These are phyloP conservation scores for Rhinocladiella mackenziei DNA, from an alignment of 2,329 filamentous ascomycete species.

Conservation along the genomic window DNA sequence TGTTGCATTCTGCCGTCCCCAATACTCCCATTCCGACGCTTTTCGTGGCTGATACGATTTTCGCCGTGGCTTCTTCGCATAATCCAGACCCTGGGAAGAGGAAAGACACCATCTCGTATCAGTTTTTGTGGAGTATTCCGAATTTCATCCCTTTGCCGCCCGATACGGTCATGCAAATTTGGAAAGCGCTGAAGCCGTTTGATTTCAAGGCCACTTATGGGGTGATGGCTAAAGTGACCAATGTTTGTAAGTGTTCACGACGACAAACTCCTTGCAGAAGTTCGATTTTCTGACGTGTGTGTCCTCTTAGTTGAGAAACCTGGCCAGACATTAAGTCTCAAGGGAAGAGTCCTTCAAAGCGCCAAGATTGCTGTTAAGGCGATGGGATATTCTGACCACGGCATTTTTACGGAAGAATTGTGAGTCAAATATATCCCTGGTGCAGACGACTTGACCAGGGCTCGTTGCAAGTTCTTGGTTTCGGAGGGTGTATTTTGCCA, in stretches of 20 bases:
- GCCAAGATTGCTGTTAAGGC: slow-evolving; percentile 66
- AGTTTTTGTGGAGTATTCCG: slow-evolving; percentile 25
- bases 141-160: slow-evolving; percentile 62
- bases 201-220: slow-evolving; percentile 59
- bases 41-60: slow-evolving; percentile 73
- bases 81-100: slow-evolving; percentile 44
- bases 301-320: slow-evolving; percentile 52
- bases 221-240: slow-evolving; percentile 25
- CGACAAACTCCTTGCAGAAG: too few relatives aligned
- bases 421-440: slow-evolving; percentile 2
- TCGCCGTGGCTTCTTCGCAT: slow-evolving; percentile 68
- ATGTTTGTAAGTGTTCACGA: slow-evolving; percentile 23
- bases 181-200: slow-evolving; percentile 64
- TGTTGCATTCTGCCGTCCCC: slow-evolving; percentile 42
- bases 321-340: slow-evolving; percentile 60
- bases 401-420: slow-evolving; percentile 29
- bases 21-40: slow-evolving; percentile 56
- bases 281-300: too few relatives aligned
- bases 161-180: slow-evolving; percentile 63
- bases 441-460: too few relatives aligned
- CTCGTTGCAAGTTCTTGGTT: too few relatives aligned
- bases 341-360: slow-evolving; percentile 65
- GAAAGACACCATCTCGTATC: slow-evolving; percentile 22
- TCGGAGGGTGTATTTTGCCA: too few relatives aligned
- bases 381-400: slow-evolving; percentile 37